Percentiles rank a stretch among this genome's conserved stretches.
Evolutionary conservation across 257 asterid genomes (phyloP).

Genomic region (Knoxia roxburghii): DNA sequence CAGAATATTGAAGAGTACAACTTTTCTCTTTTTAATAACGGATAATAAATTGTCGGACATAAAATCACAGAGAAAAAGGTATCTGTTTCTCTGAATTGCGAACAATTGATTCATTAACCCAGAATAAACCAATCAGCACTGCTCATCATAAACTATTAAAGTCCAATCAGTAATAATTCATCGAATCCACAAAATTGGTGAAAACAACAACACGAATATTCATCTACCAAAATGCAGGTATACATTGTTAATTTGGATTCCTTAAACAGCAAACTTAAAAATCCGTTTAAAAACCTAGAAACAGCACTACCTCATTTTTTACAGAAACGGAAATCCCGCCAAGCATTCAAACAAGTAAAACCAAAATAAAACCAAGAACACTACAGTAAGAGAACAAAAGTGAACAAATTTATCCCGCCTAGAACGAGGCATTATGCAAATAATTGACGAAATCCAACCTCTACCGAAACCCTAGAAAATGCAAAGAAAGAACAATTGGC

Average conservation of each 20-base stretch:
- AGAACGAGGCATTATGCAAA: neutral
- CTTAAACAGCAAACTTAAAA: neutral
- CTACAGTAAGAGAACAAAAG: neutral
- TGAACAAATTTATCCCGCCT: neutral
- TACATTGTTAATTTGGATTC: neutral
- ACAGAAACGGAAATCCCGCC: neutral
- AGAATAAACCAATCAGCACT: neutral
- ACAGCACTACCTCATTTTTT: neutral
- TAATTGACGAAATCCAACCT: neutral
- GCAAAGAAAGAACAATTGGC: neutral
- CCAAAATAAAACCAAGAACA: neutral
- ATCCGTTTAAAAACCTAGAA: neutral
- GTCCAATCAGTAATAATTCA: slow-evolving; percentile 3
- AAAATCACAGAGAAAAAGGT: neutral
- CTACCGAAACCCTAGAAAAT: neutral
- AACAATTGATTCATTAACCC: neutral
- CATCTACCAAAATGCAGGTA: neutral
- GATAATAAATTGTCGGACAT: too few relatives aligned
- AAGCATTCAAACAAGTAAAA: neutral
- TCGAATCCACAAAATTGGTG: neutral
- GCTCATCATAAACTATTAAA: neutral
- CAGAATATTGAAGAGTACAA: neutral
- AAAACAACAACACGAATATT: neutral
- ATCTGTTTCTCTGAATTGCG: neutral
- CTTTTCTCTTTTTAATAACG: too few relatives aligned